Base-by-base conservation (phyloP, 805 yeast genomes). In the Isabelozyma gotoi region DNA sequence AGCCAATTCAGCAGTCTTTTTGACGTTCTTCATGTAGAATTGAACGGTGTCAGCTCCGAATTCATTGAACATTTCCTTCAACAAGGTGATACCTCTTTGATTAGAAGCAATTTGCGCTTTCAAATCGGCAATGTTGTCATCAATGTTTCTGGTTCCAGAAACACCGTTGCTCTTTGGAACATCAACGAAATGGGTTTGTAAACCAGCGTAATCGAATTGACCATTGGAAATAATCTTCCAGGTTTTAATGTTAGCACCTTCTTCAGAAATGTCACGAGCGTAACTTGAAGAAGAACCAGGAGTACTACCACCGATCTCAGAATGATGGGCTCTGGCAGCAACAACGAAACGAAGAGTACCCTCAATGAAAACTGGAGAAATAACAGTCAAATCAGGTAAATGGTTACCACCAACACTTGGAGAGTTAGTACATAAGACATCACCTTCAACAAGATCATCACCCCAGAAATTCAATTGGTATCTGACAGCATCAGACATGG, bases 61-160 rank as follows among this genome's bases (percentile, higher is more conserved):
- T 53, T 86, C 92, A 1, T 60, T 58, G 18, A 86, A 80, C 41
- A 89, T 67, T 16, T 72, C 64, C 14, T 71, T 73, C 43, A 89
- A 74, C 40, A 89, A 67, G 8, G 73, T 71, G 32, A 88, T 85
- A 41, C 96, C 96, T 59, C 84, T 85, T 53, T 81, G 87, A 57
- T 89, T 89, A 3, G 96, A 95, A 2, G 95, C 89, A 39, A 87
- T 77, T 61, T 88, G 96, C 0, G 96, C 95, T 56, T 84, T 85
- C 58, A 88, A 65, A 60, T 88, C 96, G 41, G 53, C 38, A 32
- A 55, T 51, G 36, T 56, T 55, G 38, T 56, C 59, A 11, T 52
- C 53, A 16, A 56, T 45, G 29, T 49, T 50, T 36, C 61, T 43
- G 2, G 61, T 47, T 19, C 58, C 58, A 33, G 56, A 51, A 18